Conservation (phyloP, 768 basidiomycete species). For the Lactarius indigo region DNA sequence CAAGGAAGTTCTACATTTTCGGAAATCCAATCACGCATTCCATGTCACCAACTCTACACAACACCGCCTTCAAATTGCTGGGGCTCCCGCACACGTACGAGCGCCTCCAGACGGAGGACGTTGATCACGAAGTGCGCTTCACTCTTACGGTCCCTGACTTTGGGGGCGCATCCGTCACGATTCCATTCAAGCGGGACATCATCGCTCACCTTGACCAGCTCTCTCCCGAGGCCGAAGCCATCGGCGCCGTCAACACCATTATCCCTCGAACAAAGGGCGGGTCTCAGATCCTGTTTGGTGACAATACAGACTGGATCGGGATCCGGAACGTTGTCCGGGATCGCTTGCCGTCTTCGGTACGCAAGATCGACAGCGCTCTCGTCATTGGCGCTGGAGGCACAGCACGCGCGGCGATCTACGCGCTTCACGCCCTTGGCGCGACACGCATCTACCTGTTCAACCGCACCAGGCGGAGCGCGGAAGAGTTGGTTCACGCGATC, state of each 20-base stretch:
- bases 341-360: conserved; percentile 38
- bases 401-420: conserved; percentile 90
- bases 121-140: conserved; percentile 62
- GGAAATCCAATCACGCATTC: conserved; percentile 87
- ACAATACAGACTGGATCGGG: conserved; percentile 96
- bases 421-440: conserved; percentile 67
- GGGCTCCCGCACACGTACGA: conserved; percentile 83
- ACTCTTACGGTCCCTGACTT: conserved; percentile 67
- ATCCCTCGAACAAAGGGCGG: conserved; percentile 50
- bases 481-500: conserved; percentile 64
- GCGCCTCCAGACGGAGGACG: conserved; percentile 66
- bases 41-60: conserved; percentile 91
- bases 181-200: conserved; percentile 90
- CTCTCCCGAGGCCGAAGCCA: conserved; percentile 74
- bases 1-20: conserved; percentile 78
- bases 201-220: conserved; percentile 78
- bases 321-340: conserved; percentile 58
- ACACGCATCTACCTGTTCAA: conserved; percentile 82
- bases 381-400: conserved; percentile 97
- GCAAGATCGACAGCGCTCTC: conserved; percentile 51
- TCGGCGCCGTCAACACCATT: conserved; percentile 96
- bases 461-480: conserved; percentile 72
- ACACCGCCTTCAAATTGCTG: conserved; percentile 75
- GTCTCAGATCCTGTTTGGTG: conserved; percentile 63
- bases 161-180: conserved; percentile 95